Percentiles rank a stretch among this genome's conserved stretches.
Evolutionary conservation across 2,329 filamentous ascomycete species (phyloP).

Genomic region (Pseudopithomyces chartarum): DNA sequence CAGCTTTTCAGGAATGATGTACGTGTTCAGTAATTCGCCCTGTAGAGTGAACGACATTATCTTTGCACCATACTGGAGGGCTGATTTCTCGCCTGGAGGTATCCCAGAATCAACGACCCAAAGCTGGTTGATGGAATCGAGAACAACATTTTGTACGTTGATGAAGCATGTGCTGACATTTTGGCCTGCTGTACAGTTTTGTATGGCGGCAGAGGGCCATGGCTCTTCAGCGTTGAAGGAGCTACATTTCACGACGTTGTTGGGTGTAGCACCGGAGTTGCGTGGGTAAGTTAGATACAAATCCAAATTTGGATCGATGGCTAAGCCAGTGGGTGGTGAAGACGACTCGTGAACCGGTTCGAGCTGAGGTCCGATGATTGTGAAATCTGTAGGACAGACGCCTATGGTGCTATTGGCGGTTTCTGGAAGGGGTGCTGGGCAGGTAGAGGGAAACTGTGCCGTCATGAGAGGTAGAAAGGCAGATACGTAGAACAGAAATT

Average conservation of each 20-base stretch:
- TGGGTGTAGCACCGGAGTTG: constrained; percentile 43
- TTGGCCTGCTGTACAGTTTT: constrained; percentile 47
- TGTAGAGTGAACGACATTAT: constrained; percentile 50
- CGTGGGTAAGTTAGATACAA: constrained; percentile 52
- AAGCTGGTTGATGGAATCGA: constrained; percentile 45
- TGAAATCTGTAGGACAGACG: constrained; percentile 42
- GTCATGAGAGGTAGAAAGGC: background rate
- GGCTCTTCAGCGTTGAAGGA: constrained; percentile 46
- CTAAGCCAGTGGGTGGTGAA: constrained; percentile 46
- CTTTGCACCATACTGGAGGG: constrained; percentile 46
- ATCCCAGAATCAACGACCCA: constrained; percentile 52
- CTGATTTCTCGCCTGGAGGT: constrained; percentile 32
- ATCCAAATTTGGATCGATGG: constrained; percentile 43
- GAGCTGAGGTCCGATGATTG: constrained; percentile 40
- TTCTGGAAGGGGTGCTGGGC: background rate
- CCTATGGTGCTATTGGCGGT: constrained; percentile 12
- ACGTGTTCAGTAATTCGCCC: constrained; percentile 41
- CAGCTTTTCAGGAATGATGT: constrained; percentile 43
- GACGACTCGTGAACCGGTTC: constrained; percentile 47
- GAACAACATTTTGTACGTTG: constrained; percentile 53
- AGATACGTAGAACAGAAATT: background rate
- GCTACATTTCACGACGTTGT: constrained; percentile 47
- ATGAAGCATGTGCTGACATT: constrained; percentile 51
- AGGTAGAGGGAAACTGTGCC: background rate
- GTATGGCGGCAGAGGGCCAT: constrained; percentile 48